These are phyloP conservation scores for Hanseniaspora valbyensis DNA, from an alignment of 805 yeast species.

Conservation along the genomic window DNA sequence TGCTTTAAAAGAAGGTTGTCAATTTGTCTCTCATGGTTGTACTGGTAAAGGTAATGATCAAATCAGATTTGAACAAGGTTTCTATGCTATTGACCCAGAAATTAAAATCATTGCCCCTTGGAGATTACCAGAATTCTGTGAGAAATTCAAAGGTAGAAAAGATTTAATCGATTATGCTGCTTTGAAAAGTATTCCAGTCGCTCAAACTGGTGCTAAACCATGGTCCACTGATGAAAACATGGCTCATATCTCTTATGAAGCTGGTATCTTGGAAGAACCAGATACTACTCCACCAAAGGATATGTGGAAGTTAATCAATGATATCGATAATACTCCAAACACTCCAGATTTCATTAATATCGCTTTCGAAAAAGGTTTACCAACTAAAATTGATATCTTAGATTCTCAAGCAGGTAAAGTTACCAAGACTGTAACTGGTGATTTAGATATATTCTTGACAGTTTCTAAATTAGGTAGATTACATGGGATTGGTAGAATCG, in stretches of 20 bases:
- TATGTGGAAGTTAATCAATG: constrained; percentile 98
- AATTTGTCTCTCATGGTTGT: constrained; percentile 97
- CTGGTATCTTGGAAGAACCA: constrained; percentile 98
- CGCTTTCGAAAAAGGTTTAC: constrained; percentile 75
- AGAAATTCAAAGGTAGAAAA: constrained; percentile 95
- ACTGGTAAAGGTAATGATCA: constrained; percentile 99
- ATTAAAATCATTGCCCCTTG: constrained; percentile 96
- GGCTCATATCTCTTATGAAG: constrained; percentile 98
- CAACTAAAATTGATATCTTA: constrained; percentile 59
- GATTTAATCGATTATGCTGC: constrained; percentile 92
- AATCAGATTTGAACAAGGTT: constrained; percentile 92
- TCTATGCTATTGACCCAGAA: constrained; percentile 96
- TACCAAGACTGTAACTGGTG: constrained; percentile 52
- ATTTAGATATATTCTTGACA: constrained; percentile 82
- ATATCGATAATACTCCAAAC: constrained; percentile 91
- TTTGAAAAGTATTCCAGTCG: constrained; percentile 80
- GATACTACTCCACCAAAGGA: constrained; percentile 98
- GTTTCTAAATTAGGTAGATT: constrained; percentile 95
- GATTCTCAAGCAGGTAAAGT: constrained; percentile 38
- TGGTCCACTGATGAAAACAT: constrained; percentile 99
- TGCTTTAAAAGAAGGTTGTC: constrained; percentile 95
- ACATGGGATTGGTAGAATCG: constrained; percentile 98
- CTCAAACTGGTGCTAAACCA: constrained; percentile 97
- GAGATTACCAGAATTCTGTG: constrained; percentile 93
- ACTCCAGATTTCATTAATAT: constrained; percentile 81